A percentile compares a stretch with the other conserved stretches of the same genome.
These are phyloP conservation scores for Blechomonas ayalai DNA, from an alignment of 208 protist genomes.

Conservation along the genomic window DNA sequence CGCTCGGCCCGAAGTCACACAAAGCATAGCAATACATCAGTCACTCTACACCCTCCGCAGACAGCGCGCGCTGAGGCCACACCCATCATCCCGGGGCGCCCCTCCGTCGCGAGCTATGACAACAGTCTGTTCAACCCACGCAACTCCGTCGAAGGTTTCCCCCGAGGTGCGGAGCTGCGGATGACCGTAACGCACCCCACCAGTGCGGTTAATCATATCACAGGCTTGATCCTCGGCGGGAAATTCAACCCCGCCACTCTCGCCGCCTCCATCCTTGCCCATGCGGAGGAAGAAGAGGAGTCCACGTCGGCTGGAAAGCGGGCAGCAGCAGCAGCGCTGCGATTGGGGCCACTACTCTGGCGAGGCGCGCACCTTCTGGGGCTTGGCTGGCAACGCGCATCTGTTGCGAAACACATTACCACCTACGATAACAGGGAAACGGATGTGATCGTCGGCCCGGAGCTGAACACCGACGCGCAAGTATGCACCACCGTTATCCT, in stretches of 20 bases:
- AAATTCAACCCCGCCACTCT: conserved; percentile 6
- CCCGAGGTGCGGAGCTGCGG: too few relatives aligned
- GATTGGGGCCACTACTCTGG: conserved; percentile 64
- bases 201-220: too few relatives aligned
- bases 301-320: conserved; percentile 14
- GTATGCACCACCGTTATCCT: conserved; percentile 61
- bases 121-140: too few relatives aligned
- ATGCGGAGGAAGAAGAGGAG: conserved; percentile 1
- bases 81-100: too few relatives aligned
- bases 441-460: not conserved
- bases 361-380: conserved; percentile 41
- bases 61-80: too few relatives aligned
- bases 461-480: conserved; percentile 1
- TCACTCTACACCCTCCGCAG: not conserved
- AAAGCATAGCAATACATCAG: not conserved
- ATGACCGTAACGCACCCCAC: too few relatives aligned
- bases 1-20: not conserved
- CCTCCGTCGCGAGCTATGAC: too few relatives aligned
- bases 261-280: conserved; percentile 5
- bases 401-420: conserved; percentile 5
- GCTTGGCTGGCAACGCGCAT: conserved; percentile 57
- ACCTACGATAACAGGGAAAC: conserved; percentile 4
- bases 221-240: conserved; percentile 1
- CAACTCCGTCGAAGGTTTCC: too few relatives aligned
- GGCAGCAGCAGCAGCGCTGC: conserved; percentile 19